Evolutionary conservation across 2,329 filamentous ascomycete species (phyloP), one percentile per base, ranked within the genome.

Genomic region (Zopfia rhizophila): DNA sequence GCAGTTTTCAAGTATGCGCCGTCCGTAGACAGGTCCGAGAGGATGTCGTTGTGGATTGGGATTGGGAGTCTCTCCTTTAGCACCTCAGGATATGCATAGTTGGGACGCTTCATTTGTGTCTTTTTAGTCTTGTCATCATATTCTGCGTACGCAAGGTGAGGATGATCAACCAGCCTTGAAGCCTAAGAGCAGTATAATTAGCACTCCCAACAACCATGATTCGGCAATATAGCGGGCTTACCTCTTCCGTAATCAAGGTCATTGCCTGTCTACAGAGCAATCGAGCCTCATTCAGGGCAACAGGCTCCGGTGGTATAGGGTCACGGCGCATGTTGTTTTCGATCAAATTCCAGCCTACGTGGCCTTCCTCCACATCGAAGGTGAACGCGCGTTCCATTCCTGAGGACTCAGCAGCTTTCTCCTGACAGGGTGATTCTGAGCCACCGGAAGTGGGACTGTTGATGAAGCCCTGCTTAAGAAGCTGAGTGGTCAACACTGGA

Each of bases 241-340:
- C 55, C 47, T 67, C 62, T 43, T 67, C 61, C 5, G 58, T 66
- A 37, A 67, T 66, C 33, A 67, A 38, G 3, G 63, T 67, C 60
- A 67, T 64, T 2, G 63, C 61, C 38, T 65, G 59, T 16, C 63
- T 45, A 39, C 62, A 67, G 2, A 65, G 48, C 29, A 67, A 29
- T 2, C 58, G 35, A 12, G 63, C 62, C 40, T 67, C 62, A 36
- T 65, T 65, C 32, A 67, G 43, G 3, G 54, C 60, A 2, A 60
- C 45, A 5, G 61, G 55, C 25, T 67, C 63, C 5, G 64, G 54
- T 5, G 60, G 55, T 27, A 66, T 63, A 1, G 60, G 53, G 28
- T 61, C 61, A 3, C 44, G 41, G 3, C 47, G 43, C 14, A 31
- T 36, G 32, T 66, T 65, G 32, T 55, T 58, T 38, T 60, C 56